Conservation (phyloP, 495 filamentous ascomycete species). For the Penicillium robsamsonii region DNA sequence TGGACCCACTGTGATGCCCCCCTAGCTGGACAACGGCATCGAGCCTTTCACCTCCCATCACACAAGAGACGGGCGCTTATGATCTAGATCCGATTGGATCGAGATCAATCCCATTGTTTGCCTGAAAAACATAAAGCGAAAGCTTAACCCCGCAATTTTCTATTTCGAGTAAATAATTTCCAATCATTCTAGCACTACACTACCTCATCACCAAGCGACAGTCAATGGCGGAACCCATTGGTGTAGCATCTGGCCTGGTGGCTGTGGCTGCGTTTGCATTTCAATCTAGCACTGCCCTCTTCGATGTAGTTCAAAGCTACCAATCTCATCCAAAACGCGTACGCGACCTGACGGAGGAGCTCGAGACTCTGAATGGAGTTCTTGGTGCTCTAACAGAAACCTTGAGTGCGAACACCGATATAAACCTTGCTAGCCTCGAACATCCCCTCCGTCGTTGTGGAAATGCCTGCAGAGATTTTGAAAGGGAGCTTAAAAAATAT, state of each 20-base stretch:
- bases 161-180: neutral
- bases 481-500: constrained; percentile 24
- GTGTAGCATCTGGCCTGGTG: neutral
- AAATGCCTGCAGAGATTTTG: constrained; percentile 28
- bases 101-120: neutral
- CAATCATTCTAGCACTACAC: neutral
- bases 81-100: no score
- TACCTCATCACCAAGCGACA: neutral
- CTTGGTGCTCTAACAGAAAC: constrained; percentile 33
- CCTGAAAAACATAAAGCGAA: neutral
- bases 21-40: constrained; percentile 1
- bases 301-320: constrained; percentile 41
- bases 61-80: neutral
- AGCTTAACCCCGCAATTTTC: constrained; percentile 3
- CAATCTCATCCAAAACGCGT: constrained; percentile 35
- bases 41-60: constrained; percentile 1
- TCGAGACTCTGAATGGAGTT: constrained; percentile 39
- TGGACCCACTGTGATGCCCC: neutral
- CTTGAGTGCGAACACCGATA: constrained; percentile 17
- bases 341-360: constrained; percentile 41
- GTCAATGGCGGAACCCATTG: neutral
- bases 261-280: constrained; percentile 39
- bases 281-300: constrained; percentile 38
- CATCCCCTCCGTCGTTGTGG: constrained; percentile 28
- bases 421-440: constrained; percentile 18